Base-by-base conservation (phyloP, 768 basidiomycete species). In the Butyriboletus loyo region DNA sequence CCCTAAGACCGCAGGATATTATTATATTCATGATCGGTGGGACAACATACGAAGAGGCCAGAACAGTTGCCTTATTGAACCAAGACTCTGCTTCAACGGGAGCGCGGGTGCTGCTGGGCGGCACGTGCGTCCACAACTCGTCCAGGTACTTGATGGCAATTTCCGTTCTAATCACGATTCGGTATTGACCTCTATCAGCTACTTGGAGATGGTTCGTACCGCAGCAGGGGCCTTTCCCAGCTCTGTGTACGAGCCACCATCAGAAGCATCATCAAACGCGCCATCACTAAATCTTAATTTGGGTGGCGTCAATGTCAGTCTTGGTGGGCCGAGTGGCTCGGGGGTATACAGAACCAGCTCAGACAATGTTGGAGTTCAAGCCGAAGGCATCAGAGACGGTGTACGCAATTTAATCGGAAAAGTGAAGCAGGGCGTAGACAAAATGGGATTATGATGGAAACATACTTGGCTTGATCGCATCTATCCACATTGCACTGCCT, bases 21-120 rank as follows among this genome's bases (percentile, higher is more conserved):
- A 97, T 99, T 53, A 76, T 99, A 53, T 99, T 98, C 72, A 87
- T 99, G 75, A 84, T 98, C 53, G 97, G 97, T 27, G 97, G 97
- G 0, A 85, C 92, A 27, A 98, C 97, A 0, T 98, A 97, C 63
- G 95, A 92, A 68, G 97, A 99, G 70, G 92, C 93, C 0, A 79
- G 92, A 56, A 80, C 88, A 0, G 80, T 98, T 13, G 82, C 92
- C 7, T 72, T 92, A 43, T 77, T 96, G 57, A 99, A 98, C 66
- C 89, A 94, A 66, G 92, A 93, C 58, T 75, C 84, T 15, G 67
- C 75, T 28, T 70, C 74, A 21, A 77, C 82, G 14, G 88, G 87
- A 1, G 84, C 86, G 19, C 79, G 94, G 31, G 73, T 98, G 37
- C 69, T 99, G 4, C 81, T 99, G 4, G 97, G 96, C 2, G 96